Evolutionary conservation across 2,329 filamentous ascomycete genomes (phyloP).

Genomic region (Pseudonectria buxi): DNA sequence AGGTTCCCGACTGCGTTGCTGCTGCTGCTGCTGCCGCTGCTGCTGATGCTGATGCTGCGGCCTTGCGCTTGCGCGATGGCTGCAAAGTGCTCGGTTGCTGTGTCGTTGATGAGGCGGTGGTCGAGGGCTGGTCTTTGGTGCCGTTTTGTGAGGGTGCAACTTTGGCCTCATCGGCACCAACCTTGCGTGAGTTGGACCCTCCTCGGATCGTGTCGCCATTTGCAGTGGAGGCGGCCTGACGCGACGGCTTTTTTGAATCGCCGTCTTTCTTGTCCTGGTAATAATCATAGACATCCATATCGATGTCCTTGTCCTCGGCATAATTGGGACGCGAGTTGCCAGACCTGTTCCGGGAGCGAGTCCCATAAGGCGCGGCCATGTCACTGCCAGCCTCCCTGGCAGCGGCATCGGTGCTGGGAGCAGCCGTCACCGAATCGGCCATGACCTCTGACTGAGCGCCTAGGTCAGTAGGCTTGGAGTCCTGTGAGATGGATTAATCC

Average conservation of each 20-base stretch:
- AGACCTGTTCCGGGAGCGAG: slow-evolving; percentile 83
- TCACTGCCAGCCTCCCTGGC: slow-evolving; percentile 45
- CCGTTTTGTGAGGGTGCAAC: slow-evolving; percentile 27
- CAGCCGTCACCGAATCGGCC: slow-evolving; percentile 39
- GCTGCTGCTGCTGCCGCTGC: no score
- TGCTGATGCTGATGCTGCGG: no score
- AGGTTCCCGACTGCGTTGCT: slow-evolving; percentile 16
- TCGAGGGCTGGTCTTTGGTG: slow-evolving; percentile 30
- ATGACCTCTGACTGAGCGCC: slow-evolving; percentile 22
- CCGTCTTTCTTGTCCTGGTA: slow-evolving; percentile 48
- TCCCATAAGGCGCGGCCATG: slow-evolving; percentile 71
- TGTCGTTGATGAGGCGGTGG: slow-evolving; percentile 34
- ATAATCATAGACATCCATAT: slow-evolving; percentile 76
- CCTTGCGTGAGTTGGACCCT: slow-evolving; percentile 35
- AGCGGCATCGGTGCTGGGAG: slow-evolving; percentile 39
- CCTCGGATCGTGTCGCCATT: slow-evolving; percentile 30
- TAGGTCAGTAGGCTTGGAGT: slow-evolving; percentile 28
- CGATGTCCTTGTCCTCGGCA: slow-evolving; percentile 85
- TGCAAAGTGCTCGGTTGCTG: slow-evolving; percentile 41
- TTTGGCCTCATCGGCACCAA: slow-evolving; percentile 34
- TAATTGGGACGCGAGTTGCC: slow-evolving; percentile 83
- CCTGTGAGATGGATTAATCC: slow-evolving; percentile 22
- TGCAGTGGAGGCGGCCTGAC: slow-evolving; percentile 35
- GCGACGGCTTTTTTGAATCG: slow-evolving; percentile 50
- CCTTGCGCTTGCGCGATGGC: slow-evolving; percentile 79